Evolutionary conservation across 805 yeast genomes (phyloP).

Genomic region (Kazachstania viticola): DNA sequence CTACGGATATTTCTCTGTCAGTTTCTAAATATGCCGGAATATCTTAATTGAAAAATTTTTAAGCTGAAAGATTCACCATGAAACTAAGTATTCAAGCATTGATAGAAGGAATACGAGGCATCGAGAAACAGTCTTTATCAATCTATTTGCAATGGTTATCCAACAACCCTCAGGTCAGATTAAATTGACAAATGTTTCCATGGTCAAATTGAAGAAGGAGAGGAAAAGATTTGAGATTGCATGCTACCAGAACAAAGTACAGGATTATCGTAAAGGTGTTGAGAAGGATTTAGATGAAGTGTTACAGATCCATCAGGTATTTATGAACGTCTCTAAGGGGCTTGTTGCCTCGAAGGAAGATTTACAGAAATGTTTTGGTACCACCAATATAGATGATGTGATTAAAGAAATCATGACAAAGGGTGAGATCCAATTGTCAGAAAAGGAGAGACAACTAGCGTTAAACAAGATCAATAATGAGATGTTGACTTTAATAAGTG

Average conservation of each 20-base stretch:
- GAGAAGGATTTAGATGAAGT: constrained; percentile 95
- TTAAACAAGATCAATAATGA: constrained; percentile 67
- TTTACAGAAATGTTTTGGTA: constrained; percentile 57
- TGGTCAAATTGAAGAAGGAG: constrained; percentile 83
- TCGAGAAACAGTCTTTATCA: not conserved
- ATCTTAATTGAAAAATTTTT: not conserved
- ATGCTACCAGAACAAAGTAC: constrained; percentile 93
- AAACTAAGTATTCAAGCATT: too few species aligned
- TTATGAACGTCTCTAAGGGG: constrained; percentile 87
- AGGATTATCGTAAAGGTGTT: constrained; percentile 60
- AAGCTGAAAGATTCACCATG: not conserved
- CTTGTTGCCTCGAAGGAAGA: constrained; percentile 86
- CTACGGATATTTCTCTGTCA: too few species aligned
- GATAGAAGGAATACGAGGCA: not conserved
- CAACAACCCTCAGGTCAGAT: constrained; percentile 87
- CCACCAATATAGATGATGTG: constrained; percentile 62
- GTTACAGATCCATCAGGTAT: constrained; percentile 89
- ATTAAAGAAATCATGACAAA: constrained; percentile 72
- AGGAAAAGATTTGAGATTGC: constrained; percentile 90
- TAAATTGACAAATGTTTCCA: constrained; percentile 84
- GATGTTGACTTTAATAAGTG: constrained; percentile 68
- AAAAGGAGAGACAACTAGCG: constrained; percentile 78
- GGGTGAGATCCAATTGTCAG: constrained; percentile 92
- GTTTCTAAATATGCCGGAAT: too few species aligned
- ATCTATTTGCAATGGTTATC: constrained; percentile 28